These are phyloP conservation scores for Plectranthus barbatus DNA, from an alignment of 257 asterid species.

Conservation along the genomic window DNA sequence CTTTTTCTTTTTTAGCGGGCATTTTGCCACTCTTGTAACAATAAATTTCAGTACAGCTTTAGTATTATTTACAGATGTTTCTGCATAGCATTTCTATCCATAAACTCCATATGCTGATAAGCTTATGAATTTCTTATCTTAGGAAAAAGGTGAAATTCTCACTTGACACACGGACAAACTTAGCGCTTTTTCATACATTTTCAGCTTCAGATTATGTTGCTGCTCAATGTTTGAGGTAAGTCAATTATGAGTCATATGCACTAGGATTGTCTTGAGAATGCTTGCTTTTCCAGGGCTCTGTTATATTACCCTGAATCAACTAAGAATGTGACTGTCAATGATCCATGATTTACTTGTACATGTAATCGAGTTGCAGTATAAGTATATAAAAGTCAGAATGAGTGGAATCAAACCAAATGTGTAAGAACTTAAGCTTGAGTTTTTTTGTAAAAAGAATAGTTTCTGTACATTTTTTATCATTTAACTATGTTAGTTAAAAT, in stretches of 20 bases:
- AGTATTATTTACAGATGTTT: too few relatives aligned
- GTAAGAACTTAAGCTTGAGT: too few relatives aligned
- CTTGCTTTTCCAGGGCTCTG: not conserved
- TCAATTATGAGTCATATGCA: not conserved
- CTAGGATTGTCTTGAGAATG: not conserved
- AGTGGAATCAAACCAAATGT: too few relatives aligned
- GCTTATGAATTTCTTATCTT: conserved; percentile 12
- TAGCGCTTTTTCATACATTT: conserved; percentile 80
- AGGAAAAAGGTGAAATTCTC: conserved; percentile 60
- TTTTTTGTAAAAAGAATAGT: not conserved
- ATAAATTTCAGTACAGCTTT: too few relatives aligned
- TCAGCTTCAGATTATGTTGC: conserved; percentile 88
- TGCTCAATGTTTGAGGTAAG: conserved; percentile 89
- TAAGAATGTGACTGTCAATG: not conserved
- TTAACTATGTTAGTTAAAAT: not conserved
- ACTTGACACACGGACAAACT: conserved; percentile 72
- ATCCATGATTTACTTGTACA: too few relatives aligned
- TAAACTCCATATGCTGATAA: conserved; percentile 4
- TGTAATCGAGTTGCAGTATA: too few relatives aligned
- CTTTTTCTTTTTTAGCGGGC: too few relatives aligned
- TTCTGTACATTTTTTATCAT: not conserved
- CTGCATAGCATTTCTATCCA: not conserved
- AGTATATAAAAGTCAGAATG: too few relatives aligned
- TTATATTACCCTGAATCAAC: conserved; percentile 2
- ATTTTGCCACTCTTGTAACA: too few relatives aligned